phyloP scores from a whole-genome alignment of 2,329 filamentous ascomycete species.

The Alternaria angustiovoidea region DNA sequence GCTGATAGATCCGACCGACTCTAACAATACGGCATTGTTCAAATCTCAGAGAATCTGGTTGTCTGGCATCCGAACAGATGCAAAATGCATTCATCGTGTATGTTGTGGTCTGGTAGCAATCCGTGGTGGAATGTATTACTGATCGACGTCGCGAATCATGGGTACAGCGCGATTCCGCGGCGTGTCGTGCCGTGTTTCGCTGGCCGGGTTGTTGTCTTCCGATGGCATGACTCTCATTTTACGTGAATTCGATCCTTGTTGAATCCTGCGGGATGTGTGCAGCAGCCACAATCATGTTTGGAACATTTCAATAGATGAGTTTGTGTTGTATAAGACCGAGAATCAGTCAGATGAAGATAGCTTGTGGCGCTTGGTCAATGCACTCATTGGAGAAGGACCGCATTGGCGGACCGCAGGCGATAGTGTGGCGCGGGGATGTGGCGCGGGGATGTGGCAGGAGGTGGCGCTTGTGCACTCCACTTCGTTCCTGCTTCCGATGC shows the following conservation, averaged over 20 bases:
- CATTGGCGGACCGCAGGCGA: neutral
- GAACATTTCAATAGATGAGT: neutral
- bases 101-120: neutral
- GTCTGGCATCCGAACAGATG: neutral
- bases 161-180: neutral
- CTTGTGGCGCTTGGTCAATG: neutral
- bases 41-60: neutral
- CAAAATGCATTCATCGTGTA: neutral
- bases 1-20: neutral
- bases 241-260: neutral
- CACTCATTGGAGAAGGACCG: neutral
- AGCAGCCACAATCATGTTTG: neutral
- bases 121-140: neutral
- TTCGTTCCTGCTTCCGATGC: neutral
- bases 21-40: neutral
- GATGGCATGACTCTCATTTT: neutral
- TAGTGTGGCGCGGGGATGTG: neutral
- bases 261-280: neutral
- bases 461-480: neutral
- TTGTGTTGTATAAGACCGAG: neutral
- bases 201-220: neutral
- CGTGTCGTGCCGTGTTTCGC: slow-evolving; percentile 3
- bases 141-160: slow-evolving; percentile 1
- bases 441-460: neutral
- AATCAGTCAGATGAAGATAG: neutral